Conservation (phyloP, 805 yeast species). For the Pichia heedii region DNA sequence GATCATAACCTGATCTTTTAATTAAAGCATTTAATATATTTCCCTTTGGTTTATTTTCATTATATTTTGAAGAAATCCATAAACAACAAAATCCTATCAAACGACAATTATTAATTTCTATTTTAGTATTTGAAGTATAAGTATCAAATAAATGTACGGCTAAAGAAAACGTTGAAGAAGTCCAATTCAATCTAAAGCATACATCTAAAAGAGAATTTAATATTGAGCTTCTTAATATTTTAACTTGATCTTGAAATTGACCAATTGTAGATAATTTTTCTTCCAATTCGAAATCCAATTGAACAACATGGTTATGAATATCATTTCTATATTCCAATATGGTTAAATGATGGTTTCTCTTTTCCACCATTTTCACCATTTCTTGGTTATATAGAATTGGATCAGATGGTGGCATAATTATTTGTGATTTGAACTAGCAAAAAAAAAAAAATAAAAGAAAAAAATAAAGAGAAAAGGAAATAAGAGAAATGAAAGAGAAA, state of each 20-base stretch:
- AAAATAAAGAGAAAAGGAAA: too few relatives aligned
- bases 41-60: constrained; percentile 48
- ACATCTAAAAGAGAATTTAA: constrained; percentile 27
- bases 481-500: too few relatives aligned
- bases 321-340: constrained; percentile 23
- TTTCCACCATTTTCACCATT: constrained; percentile 17
- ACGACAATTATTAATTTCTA: constrained; percentile 29
- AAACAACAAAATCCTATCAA: constrained; percentile 36
- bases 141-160: constrained; percentile 32
- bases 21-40: constrained; percentile 24
- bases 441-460: background rate
- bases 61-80: constrained; percentile 37
- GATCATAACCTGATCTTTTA: constrained; percentile 24
- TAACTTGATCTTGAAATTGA: constrained; percentile 15
- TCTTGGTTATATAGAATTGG: constrained; percentile 1
- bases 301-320: constrained; percentile 19
- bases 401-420: background rate
- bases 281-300: constrained; percentile 25
- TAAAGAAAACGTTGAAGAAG: constrained; percentile 28
- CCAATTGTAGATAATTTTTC: constrained; percentile 17
- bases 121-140: constrained; percentile 27
- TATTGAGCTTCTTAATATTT: constrained; percentile 16
- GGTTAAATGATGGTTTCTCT: constrained; percentile 20
- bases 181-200: constrained; percentile 22
- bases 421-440: background rate